Percentiles rank a stretch among this genome's conserved stretches.
These are phyloP conservation scores for Mortierella polycephala DNA, from an alignment of 371 early-diverging fungal genomes.

Conservation along the genomic window DNA sequence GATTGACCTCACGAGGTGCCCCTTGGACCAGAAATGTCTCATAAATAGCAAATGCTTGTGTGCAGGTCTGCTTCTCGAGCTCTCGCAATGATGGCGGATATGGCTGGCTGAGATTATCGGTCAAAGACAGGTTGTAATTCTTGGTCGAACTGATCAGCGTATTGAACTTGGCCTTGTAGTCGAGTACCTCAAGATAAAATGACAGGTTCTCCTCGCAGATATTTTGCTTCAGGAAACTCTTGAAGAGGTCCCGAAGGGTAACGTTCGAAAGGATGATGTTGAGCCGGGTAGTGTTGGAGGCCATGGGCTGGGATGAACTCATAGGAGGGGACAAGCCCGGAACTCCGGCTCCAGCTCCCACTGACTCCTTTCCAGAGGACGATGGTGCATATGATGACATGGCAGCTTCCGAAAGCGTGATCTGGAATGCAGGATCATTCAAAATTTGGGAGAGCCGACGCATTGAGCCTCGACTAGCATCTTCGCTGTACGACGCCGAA, in stretches of 20 bases:
- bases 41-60: conserved; percentile 37
- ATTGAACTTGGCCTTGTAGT: conserved; percentile 41
- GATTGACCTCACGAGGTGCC: conserved; percentile 39
- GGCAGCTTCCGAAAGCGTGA: conserved; percentile 20
- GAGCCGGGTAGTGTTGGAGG: conserved; percentile 22
- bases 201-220: conserved; percentile 80
- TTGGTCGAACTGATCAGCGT: conserved; percentile 26
- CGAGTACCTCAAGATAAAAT: conserved; percentile 70
- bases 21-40: conserved; percentile 35
- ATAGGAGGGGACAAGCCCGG: conserved; percentile 2
- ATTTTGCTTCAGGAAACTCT: conserved; percentile 71
- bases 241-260: conserved; percentile 69
- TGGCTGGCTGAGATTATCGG: conserved; percentile 2
- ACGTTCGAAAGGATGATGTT: conserved; percentile 54
- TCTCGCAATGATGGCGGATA: conserved; percentile 41
- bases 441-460: conserved; percentile 46
- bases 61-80: conserved; percentile 50
- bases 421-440: conserved; percentile 45
- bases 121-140: conserved; percentile 15
- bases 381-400: conserved; percentile 41
- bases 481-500: conserved; percentile 9
- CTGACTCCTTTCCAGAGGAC: conserved; percentile 31
- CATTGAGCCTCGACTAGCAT: conserved; percentile 2
- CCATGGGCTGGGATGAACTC: conserved; percentile 9
- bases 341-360: conserved; percentile 12